Percentiles rank a stretch among this genome's conserved stretches.
Evolutionary conservation across 2,329 filamentous ascomycete species (phyloP).

Genomic region (Exserohilum rostratum): DNA sequence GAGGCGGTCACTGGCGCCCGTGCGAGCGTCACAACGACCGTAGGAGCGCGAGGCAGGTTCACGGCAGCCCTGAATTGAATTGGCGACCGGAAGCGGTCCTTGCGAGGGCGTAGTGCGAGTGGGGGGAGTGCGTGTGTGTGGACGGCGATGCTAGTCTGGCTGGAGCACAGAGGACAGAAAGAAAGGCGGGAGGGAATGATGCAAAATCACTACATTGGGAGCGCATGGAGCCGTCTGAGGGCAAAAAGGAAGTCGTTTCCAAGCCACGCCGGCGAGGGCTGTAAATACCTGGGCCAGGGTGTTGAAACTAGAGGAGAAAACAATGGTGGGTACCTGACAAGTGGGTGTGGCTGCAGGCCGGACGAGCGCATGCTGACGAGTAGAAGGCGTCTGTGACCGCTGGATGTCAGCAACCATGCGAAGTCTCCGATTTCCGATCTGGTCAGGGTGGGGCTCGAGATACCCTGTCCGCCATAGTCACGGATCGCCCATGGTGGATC

Average conservation of each 20-base stretch:
- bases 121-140: slow-evolving; percentile 14
- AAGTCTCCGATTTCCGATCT: slow-evolving; percentile 48
- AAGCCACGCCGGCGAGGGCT: slow-evolving; percentile 43
- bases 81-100: slow-evolving; percentile 32
- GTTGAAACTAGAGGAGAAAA: slow-evolving; percentile 32
- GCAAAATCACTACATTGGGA: slow-evolving; percentile 40
- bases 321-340: slow-evolving; percentile 39
- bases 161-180: slow-evolving; percentile 22
- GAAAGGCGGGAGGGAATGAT: slow-evolving; percentile 28
- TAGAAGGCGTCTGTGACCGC: slow-evolving; percentile 27
- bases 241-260: slow-evolving; percentile 39
- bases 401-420: slow-evolving; percentile 35
- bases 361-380: slow-evolving; percentile 31
- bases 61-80: slow-evolving; percentile 30
- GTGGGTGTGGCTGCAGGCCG: slow-evolving; percentile 46
- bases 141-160: slow-evolving; percentile 27
- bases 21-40: slow-evolving; percentile 25
- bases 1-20: slow-evolving; percentile 24
- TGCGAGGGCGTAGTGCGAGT: slow-evolving; percentile 30
- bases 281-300: slow-evolving; percentile 37
- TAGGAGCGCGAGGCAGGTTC: slow-evolving; percentile 25
- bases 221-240: slow-evolving; percentile 30
- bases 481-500: slow-evolving; percentile 48
- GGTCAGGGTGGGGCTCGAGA: slow-evolving; percentile 41
- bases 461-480: slow-evolving; percentile 45